phyloP scores from a whole-genome alignment of 352 stramenopile genomes.

The Pythium aquatile region DNA sequence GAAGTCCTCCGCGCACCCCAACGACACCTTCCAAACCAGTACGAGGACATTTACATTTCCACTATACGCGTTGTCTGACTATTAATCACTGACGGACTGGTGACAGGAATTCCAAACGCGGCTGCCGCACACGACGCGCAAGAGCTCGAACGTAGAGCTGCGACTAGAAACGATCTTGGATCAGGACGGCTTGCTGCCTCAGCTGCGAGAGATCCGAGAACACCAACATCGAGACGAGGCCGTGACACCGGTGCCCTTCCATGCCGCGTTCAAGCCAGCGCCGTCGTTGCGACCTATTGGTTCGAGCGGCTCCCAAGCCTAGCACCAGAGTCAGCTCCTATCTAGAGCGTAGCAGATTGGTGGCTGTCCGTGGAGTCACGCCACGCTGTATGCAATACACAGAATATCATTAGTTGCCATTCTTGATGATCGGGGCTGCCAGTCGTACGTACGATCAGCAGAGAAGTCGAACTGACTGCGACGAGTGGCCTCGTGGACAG shows the following conservation, averaged over 20 bases:
- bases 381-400: constrained; percentile 17
- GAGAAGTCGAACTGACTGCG: constrained; percentile 28
- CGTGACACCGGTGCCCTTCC: constrained; percentile 15
- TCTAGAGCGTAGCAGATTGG: not conserved
- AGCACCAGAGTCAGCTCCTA: not conserved
- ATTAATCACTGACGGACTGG: not conserved
- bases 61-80: not conserved
- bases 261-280: constrained; percentile 23
- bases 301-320: not conserved
- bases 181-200: constrained; percentile 52
- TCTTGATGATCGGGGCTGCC: not conserved
- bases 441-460: constrained; percentile 21
- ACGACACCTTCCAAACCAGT: constrained; percentile 14
- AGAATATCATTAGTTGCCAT: not conserved
- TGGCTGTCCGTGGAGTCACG: constrained; percentile 1
- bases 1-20: constrained; percentile 3
- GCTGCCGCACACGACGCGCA: constrained; percentile 63
- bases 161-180: constrained; percentile 60
- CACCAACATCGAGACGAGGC: constrained; percentile 50
- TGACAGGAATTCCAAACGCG: constrained; percentile 35
- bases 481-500: constrained; percentile 27
- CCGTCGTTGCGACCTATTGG: constrained; percentile 20
- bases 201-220: constrained; percentile 50
- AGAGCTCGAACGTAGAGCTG: constrained; percentile 57
- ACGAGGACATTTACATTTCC: not conserved